Evolutionary conservation across 2,329 filamentous ascomycete genomes (phyloP), one percentile per base, ranked within the genome.

Genomic region (Ophiostoma montium): DNA sequence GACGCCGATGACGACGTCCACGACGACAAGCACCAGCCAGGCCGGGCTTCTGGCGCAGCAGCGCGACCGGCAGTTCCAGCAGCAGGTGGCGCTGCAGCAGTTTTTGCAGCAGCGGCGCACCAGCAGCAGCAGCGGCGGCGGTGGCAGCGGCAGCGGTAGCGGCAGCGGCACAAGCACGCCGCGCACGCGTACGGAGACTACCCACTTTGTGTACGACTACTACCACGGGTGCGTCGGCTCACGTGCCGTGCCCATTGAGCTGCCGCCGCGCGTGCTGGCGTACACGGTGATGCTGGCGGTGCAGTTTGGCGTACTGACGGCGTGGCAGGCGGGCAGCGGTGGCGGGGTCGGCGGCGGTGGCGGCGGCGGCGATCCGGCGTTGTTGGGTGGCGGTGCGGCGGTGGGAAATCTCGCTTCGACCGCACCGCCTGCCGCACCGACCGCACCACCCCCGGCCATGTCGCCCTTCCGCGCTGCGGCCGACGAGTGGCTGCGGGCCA

Each of bases 191-290:
- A 5, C 13, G 4, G 5, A 12, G 18, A 12, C 16, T 8, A 35
- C 16, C 16, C 27, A 18, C 42, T 44, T 44, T 27, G 27, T 21
- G 3, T 47, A 35, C 35, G 27, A 33, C 39, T 49, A 45, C 41
- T 23, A 51, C 41, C 36, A 50, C 13, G 36, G 35, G 5, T 31
- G 32, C 32, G 31, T 47, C 21, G 15, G 21, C 18, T 31, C 42
- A n/a, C 36, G 23, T 13, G 38, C 46, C 10, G 31, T 51, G 2
- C 53, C 52, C 3, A 13, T 27, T 1, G 46, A 47, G 47, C 50
- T 55, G 44, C 49, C 54, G 21, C 21, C 50, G 2, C 52, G 50
- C 21, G 47, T 54, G 18, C 46, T 55, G 9, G 54, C 54, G 2
- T 54, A 51, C 16, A 47, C 48, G 3, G 35, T 46, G 6, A 30